phyloP scores from a whole-genome alignment of 805 yeast species.

The Naumovozyma castellii region DNA sequence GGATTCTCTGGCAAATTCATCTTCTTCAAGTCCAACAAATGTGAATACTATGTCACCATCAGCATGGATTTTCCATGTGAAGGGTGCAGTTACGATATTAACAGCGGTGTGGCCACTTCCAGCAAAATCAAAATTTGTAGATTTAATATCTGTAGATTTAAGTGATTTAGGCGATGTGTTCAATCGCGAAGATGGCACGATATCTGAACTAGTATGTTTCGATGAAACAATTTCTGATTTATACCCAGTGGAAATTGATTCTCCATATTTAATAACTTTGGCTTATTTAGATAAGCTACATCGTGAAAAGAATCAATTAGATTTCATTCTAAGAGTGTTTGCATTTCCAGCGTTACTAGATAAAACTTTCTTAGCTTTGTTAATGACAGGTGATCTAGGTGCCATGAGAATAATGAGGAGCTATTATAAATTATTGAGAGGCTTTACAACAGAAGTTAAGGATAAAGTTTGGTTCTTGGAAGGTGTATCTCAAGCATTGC shows the following conservation, averaged over 20 bases:
- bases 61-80: conserved; percentile 95
- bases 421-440: conserved; percentile 71
- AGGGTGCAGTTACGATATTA: conserved; percentile 91
- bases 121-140: conserved; percentile 54
- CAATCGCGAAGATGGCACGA: conserved; percentile 29
- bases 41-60: conserved; percentile 65
- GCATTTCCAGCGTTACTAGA: conserved; percentile 92
- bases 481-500: conserved; percentile 81
- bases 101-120: conserved; percentile 92
- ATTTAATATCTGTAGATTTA: conserved; percentile 74
- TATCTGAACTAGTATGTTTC: conserved; percentile 66
- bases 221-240: conserved; percentile 78
- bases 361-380: conserved; percentile 61
- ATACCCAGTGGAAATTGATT: conserved; percentile 73
- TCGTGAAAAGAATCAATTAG: conserved; percentile 73
- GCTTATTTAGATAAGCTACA: conserved; percentile 80
- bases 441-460: conserved; percentile 78
- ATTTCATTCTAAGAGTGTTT: conserved; percentile 77
- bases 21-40: conserved; percentile 31
- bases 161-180: conserved; percentile 73
- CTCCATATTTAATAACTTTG: conserved; percentile 78
- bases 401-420: conserved; percentile 89
- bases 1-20: conserved; percentile 91
- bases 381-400: conserved; percentile 75
- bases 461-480: conserved; percentile 90